These are phyloP conservation scores for Scleromitrula shiraiana DNA, from an alignment of 2,329 filamentous ascomycete species.

Conservation along the genomic window DNA sequence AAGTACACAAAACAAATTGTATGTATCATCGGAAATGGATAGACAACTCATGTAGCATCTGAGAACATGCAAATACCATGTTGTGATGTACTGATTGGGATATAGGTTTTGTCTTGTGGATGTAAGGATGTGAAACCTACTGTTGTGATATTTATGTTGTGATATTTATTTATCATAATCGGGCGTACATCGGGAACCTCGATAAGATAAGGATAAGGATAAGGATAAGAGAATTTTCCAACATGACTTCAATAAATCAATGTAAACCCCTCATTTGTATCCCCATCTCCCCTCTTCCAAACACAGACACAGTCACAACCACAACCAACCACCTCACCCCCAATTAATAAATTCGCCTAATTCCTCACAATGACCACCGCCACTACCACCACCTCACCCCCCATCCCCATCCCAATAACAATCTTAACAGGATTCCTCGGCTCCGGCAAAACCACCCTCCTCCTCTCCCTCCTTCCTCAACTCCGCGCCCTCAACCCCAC, in stretches of 20 bases:
- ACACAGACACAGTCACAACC: background rate
- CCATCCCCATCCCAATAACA: conserved; percentile 69
- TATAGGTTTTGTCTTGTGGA: no score
- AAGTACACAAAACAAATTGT: no score
- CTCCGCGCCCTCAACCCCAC: conserved; percentile 60
- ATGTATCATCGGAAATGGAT: no score
- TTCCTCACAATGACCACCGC: background rate
- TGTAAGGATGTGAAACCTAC: no score
- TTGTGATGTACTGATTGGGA: no score
- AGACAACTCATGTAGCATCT: no score
- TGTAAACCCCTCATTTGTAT: background rate
- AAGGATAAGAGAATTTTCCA: conserved; percentile 6
- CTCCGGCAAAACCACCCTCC: conserved; percentile 91
- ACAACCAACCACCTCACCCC: background rate
- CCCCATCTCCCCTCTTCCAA: background rate
- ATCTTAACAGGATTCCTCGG: conserved; percentile 95
- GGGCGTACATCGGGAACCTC: no score
- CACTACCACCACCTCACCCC: background rate
- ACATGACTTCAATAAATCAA: background rate
- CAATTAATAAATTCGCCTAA: background rate
- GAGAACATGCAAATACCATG: no score
- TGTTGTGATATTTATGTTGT: no score
- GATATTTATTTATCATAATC: no score
- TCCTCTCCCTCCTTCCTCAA: conserved; percentile 89
- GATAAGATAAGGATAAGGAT: background rate